Base-by-base conservation (phyloP, 306 rosid species). In the Chamaecrista fasciculata region DNA sequence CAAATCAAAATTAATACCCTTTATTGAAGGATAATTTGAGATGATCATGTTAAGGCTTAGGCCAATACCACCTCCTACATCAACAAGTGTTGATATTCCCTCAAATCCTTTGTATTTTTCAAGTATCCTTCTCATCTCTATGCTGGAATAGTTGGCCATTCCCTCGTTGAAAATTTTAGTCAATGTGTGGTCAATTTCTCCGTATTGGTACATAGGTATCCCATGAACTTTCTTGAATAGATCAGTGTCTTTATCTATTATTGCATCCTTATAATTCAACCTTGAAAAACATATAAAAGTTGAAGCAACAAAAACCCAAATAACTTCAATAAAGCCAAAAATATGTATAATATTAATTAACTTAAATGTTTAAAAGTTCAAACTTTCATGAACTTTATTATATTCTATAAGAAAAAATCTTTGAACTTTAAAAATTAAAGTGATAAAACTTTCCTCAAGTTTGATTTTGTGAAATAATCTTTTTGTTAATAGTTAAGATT, bases 41-140 rank as follows among this genome's bases (percentile, higher is more conserved):
- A 78, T 43, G 4, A 78, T 58, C 70, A 58, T 49, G 39, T 59
- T 66, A 15, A 78, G 62, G 20, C 11, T 39, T 59, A 72, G 74
- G 0, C 70, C 82, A 49, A 47, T 9, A 1, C 78, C 78, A 2
- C 82, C 82, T 4, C 82, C 82, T 25, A 66, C 70, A 72, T 72
- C 82, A 48, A 78, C 69, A 3, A 78, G 29, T 16, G 64, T 28
- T 8, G 74, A 66, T 21, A 78, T 58, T 49, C 44, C 82, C 29
- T 78, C 82, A 72, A 78, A 78, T 16, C 78, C 82, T n/a, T 1
- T 5, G 6, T 78, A 78, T 49, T 21, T 51, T 72, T 78, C 67
- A 25, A 72, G 67, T 21, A 72, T 49, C 44, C 19, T 72, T 4
- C n/a, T 59, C 46, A 72, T 66, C 40, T 66, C 61, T 6, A 11